Percentiles rank a stretch among this genome's conserved stretches.
Conservation (phyloP, 2,329 filamentous ascomycete species). For the Fusarium dimerum region DNA sequence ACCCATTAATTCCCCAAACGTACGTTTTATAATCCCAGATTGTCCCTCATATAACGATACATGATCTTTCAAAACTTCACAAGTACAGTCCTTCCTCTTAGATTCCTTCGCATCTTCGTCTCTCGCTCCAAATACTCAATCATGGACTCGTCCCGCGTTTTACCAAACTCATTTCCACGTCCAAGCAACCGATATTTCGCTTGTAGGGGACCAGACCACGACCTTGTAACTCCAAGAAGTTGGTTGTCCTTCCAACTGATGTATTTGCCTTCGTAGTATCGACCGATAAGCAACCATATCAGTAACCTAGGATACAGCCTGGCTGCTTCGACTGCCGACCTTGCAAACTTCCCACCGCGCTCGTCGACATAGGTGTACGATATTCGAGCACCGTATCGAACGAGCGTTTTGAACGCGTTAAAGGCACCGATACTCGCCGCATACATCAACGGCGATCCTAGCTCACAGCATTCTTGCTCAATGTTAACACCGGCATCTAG, state of each 20-base stretch:
- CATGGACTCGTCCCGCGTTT: constrained; percentile 3
- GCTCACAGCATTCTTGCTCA: constrained; percentile 11
- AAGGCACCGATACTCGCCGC: constrained; percentile 16
- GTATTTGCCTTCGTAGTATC: constrained; percentile 11
- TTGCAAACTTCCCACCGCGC: constrained; percentile 8
- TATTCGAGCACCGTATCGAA: constrained; percentile 17
- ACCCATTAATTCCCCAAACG: too few relatives aligned
- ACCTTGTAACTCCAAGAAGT: neutral
- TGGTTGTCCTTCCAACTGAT: constrained; percentile 6
- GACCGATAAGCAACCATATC: constrained; percentile 20
- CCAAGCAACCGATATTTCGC: constrained; percentile 10
- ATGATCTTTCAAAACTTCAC: constrained; percentile 9
- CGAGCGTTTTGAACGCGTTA: constrained; percentile 19
- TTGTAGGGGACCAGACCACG: constrained; percentile 20
- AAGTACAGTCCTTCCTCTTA: constrained; percentile 10
- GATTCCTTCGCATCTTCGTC: neutral
- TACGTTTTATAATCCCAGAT: too few relatives aligned
- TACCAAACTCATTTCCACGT: neutral
- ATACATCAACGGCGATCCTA: constrained; percentile 24
- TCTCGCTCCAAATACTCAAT: constrained; percentile 5
- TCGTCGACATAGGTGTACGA: constrained; percentile 11
- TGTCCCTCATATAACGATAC: too few relatives aligned
- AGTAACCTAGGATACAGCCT: constrained; percentile 14
- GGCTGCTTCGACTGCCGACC: constrained; percentile 14
- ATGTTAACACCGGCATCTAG: constrained; percentile 19